phyloP scores from a whole-genome alignment of 2,329 filamentous ascomycete genomes.

The Emericellopsis atlantica region DNA sequence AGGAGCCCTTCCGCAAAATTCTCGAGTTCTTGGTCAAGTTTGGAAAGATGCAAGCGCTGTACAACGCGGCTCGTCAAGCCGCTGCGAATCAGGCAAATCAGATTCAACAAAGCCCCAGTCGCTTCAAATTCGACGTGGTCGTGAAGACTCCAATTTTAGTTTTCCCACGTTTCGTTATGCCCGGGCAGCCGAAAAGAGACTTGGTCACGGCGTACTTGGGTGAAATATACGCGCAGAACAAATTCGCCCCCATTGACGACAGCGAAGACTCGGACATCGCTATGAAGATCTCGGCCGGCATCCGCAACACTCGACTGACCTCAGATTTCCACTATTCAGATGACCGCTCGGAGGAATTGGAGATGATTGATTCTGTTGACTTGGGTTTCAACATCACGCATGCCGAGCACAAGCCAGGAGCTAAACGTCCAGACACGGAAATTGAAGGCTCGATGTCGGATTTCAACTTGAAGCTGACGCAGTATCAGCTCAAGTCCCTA shows the following conservation, averaged over 20 bases:
- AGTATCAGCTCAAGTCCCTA: constrained; percentile 81
- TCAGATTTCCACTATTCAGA: constrained; percentile 76
- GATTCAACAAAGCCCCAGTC: constrained; percentile 78
- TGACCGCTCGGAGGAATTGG: constrained; percentile 66
- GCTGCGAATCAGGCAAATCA: constrained; percentile 89
- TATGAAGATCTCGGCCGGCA: constrained; percentile 83
- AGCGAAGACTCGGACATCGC: constrained; percentile 59
- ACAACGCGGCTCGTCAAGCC: constrained; percentile 91
- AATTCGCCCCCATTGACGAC: constrained; percentile 76
- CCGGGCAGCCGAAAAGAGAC: constrained; percentile 61
- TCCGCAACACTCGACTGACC: constrained; percentile 82
- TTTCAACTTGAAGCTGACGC: constrained; percentile 79
- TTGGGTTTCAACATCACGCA: constrained; percentile 87
- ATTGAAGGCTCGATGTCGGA: constrained; percentile 88
- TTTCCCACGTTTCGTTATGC: constrained; percentile 69
- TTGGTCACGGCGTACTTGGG: constrained; percentile 85
- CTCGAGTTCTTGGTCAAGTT: constrained; percentile 98
- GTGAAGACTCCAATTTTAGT: constrained; percentile 94
- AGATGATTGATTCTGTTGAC: constrained; percentile 96
- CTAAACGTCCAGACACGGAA: constrained; percentile 79
- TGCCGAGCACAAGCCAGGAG: constrained; percentile 67
- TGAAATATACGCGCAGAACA: constrained; percentile 95
- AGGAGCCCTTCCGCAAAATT: constrained; percentile 96
- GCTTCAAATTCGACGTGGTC: constrained; percentile 86
- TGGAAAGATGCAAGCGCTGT: constrained; percentile 98